phyloP scores from a whole-genome alignment of 2,329 filamentous ascomycete species.

The Ophiostoma quercus region DNA sequence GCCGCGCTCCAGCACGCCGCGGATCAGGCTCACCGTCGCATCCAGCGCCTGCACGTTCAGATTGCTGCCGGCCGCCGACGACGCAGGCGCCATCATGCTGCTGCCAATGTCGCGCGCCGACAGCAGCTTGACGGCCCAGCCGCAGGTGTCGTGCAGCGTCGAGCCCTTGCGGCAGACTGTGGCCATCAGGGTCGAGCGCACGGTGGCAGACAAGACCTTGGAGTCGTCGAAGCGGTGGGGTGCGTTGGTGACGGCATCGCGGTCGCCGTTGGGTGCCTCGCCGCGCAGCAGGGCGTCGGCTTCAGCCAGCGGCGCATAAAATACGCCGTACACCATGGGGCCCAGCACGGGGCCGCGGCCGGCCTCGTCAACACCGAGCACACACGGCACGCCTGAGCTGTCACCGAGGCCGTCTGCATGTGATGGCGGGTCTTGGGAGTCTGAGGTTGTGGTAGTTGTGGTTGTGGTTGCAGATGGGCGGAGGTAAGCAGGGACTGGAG shows the following conservation, averaged over 20 bases:
- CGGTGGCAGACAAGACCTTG: constrained; percentile 78
- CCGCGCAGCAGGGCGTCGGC: constrained; percentile 67
- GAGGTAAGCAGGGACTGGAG: constrained; percentile 59
- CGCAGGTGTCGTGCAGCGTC: constrained; percentile 53
- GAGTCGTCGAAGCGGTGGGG: constrained; percentile 91
- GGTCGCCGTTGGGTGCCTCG: constrained; percentile 21
- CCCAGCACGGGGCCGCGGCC: constrained; percentile 90
- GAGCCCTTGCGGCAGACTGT: constrained; percentile 60
- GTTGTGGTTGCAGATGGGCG: constrained; percentile 37
- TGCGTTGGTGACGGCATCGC: constrained; percentile 31
- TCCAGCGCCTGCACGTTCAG: constrained; percentile 95
- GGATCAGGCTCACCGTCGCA: constrained; percentile 77
- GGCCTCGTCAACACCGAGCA: constrained; percentile 88
- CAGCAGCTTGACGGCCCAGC: constrained; percentile 77
- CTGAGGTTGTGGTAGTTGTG: constrained; percentile 23
- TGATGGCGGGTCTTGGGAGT: constrained; percentile 12
- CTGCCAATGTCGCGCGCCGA: constrained; percentile 79
- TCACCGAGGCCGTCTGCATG: not conserved
- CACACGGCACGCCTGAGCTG: constrained; percentile 52
- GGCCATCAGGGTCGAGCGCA: constrained; percentile 66
- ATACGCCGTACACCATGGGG: constrained; percentile 66
- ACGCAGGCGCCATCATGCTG: constrained; percentile 65
- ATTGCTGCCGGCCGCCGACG: constrained; percentile 62
- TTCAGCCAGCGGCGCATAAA: constrained; percentile 67
- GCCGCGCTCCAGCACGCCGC: constrained; percentile 66